Percentiles rank a stretch among this genome's conserved stretches.
These are phyloP conservation scores for Colletotrichum camelliae DNA, from an alignment of 2,329 filamentous ascomycete genomes.

Conservation along the genomic window DNA sequence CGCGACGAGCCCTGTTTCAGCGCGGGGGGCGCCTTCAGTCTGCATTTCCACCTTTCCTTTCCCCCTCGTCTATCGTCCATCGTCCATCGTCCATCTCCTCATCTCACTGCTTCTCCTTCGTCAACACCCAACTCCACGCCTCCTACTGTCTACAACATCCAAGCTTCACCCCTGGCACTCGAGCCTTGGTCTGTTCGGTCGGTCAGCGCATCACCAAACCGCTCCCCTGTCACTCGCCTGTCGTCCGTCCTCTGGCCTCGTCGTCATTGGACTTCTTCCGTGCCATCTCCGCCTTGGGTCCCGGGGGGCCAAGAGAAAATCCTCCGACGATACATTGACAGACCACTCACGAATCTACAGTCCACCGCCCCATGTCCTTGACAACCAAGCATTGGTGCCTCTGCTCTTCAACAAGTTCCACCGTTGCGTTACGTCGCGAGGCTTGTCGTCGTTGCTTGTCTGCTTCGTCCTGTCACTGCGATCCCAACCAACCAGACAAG, in stretches of 20 bases:
- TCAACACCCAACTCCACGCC: neutral
- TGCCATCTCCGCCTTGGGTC: neutral
- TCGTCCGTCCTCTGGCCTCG: neutral
- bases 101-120: neutral
- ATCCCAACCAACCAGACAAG: neutral
- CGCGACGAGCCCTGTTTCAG: slow-evolving; percentile 39
- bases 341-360: neutral
- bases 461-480: neutral
- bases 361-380: neutral
- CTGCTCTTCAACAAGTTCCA: neutral
- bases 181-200: neutral
- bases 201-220: neutral
- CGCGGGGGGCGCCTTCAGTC: neutral
- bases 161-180: neutral
- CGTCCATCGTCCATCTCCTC: neutral
- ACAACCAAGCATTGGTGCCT: neutral
- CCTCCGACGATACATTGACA: neutral
- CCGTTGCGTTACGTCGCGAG: neutral
- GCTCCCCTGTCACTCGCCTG: neutral
- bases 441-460: neutral
- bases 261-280: neutral
- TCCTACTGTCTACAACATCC: neutral
- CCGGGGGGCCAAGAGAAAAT: neutral
- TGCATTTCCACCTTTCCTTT: neutral
- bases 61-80: neutral